Base-by-base conservation (phyloP, 176 grass and related monocot genomes). In the Aegilops speltoides region DNA sequence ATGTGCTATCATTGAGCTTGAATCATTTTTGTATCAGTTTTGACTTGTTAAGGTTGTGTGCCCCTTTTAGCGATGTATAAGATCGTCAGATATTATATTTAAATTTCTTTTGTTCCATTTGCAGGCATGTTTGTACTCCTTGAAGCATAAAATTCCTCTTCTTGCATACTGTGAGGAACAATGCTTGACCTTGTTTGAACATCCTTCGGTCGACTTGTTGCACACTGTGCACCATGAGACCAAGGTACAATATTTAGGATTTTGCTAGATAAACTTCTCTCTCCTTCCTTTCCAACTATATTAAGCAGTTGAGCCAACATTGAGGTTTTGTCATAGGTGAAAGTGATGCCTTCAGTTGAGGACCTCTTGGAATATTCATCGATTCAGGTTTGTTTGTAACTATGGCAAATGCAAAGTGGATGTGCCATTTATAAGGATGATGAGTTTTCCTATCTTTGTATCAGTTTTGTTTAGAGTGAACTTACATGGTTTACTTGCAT, bases 91-190 rank as follows among this genome's bases (percentile, higher is more conserved):
- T 82, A 37, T 32, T 73, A 64, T 70, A 17, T 28, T 9, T 57
- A 54, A 68, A 10, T 79, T 82, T 24, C 57, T 46, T 78, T 80
- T 56, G 12, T 72, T 73, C 85, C 9, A 80, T 88, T 84, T 89
- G 54, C 84, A 99, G 92, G 92, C 87, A 94, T 92, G 88, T 74
- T 83, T 85, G 32, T 96, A 94, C 80, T 96, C 97, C 76, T 76
- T 96, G 80, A 91, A 93, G 32, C 82, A 94, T 88, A 88, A 90
- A 82, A 88, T 94, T 90, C 92, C 94, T 90, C 71, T 99, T 59
- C 83, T 99, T 79, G 92, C 85, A 13, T 99, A 88, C 80, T 80
- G 69, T 72, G 79, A 85, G 25, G 87, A 99, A 57, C 90, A 84
- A 73, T 94, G 94, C 84, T 84, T 96, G 43, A 91, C 94, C 74